A percentile compares a stretch with the other conserved stretches of the same genome.
Evolutionary conservation across 768 basidiomycete species (phyloP).

Genomic region (Leccinum sublutescens): DNA sequence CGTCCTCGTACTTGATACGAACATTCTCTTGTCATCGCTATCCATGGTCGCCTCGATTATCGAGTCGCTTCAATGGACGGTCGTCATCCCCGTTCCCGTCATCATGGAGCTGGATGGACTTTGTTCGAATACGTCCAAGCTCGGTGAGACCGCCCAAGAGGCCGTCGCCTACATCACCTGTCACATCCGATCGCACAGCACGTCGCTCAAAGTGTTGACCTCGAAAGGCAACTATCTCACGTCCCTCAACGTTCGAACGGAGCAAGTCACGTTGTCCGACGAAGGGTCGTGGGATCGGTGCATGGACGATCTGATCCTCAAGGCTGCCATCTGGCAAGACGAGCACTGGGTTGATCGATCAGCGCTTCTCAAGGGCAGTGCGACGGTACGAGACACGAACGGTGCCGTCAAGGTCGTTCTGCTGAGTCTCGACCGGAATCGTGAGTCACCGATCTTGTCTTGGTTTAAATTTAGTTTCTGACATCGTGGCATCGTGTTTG

Average conservation of each 20-base stretch:
- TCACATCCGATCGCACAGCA: constrained; percentile 69
- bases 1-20: constrained; percentile 90
- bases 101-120: constrained; percentile 98
- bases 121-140: constrained; percentile 54
- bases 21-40: constrained; percentile 86
- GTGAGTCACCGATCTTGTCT: constrained; percentile 46
- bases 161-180: constrained; percentile 76
- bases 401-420: constrained; percentile 80
- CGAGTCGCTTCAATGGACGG: constrained; percentile 80
- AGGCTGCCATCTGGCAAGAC: constrained; percentile 90
- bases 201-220: constrained; percentile 91
- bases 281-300: constrained; percentile 57
- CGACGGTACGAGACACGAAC: constrained; percentile 36
- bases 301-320: constrained; percentile 95
- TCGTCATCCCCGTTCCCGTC: constrained; percentile 90
- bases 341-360: constrained; percentile 91
- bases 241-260: constrained; percentile 77
- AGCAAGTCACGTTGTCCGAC: constrained; percentile 72
- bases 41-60: constrained; percentile 69
- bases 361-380: constrained; percentile 51
- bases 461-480: constrained; percentile 10
- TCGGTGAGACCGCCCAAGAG: constrained; percentile 71
- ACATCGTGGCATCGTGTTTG: constrained; percentile 5
- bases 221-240: constrained; percentile 91
- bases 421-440: constrained; percentile 88